Evolutionary conservation across 1,139 yeast species (phyloP), one percentile per base, ranked within the genome.

Genomic region (Magnusiomyces ingens): DNA sequence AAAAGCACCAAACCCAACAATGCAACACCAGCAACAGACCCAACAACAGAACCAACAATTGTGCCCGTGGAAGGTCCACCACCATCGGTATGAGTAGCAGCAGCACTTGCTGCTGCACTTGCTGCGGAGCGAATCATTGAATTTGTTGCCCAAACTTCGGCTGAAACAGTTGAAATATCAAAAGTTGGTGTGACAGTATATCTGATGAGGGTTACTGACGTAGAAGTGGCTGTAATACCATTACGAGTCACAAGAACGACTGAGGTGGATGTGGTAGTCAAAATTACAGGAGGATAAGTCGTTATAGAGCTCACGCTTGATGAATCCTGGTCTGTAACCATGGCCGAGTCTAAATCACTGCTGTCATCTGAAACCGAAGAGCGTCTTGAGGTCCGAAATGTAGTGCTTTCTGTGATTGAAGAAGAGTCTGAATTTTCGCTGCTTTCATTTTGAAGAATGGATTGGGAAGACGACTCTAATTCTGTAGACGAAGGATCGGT

Each of bases 31-130:
- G 68, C 63, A 12, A 74, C 66, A 1, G 74, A 63, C 2, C 79
- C 80, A 36, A 75, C 71, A 2, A 74, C 72, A 4, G 76, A 69
- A 1, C 79, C 80, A 0, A 76, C 78, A 50, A 75, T 70, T 0
- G 72, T 64, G 1, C 73, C 71, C 12, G 53, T 36, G 35, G 55
- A 43, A 22, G 51, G 19, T 1, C 44, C 49, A 15, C n/a, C 42
- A 15, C 42, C n/a, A 13, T 47, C 18, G 4, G 45, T 17, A 19
- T 45, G 32, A 11, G 49, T 32, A 21, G 51, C 37, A 18, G 50
- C 42, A 19, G 51, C 42, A 3, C 41, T 44, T n/a, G 55, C 48
- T 10, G 52, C 42, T 1, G 56, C 42, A 15, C 42, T 44, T 10
- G 57, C 46, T 5, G 48, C 40, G 26, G 52, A 41, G 3, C 13